Conservation (phyloP, 2,329 filamentous ascomycete genomes). For the Cytospora paraplurivora region DNA sequence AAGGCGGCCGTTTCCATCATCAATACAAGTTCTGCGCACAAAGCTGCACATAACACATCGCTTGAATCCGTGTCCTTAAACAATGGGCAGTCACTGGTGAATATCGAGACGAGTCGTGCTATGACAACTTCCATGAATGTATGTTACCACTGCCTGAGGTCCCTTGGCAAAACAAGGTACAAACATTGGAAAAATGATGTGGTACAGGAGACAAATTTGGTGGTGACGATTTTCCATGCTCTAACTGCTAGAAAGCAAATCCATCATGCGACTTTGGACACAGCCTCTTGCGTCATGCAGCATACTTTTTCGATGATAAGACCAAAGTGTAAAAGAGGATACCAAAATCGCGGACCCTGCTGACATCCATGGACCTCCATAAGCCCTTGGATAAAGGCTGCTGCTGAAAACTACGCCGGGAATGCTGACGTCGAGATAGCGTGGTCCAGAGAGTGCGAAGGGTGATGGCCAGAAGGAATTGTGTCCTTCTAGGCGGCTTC, state of each 20-base stretch:
- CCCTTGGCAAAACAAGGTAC: conserved; percentile 25
- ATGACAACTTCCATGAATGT: conserved; percentile 28
- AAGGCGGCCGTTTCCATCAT: background rate
- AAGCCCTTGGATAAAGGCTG: conserved; percentile 28
- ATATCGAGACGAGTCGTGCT: conserved; percentile 5
- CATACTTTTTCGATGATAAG: conserved; percentile 28
- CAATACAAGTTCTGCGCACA: background rate
- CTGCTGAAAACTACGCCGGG: conserved; percentile 28
- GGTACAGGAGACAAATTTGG: conserved; percentile 29
- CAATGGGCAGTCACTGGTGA: background rate
- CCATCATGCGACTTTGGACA: conserved; percentile 22
- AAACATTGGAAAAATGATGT: conserved; percentile 28
- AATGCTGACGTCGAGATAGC: conserved; percentile 27
- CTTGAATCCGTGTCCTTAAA: no score
- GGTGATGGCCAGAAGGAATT: conserved; percentile 33
- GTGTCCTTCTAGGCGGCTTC: conserved; percentile 40
- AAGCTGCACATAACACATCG: background rate
- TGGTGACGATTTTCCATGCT: conserved; percentile 26
- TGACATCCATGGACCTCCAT: conserved; percentile 30
- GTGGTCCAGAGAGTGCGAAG: conserved; percentile 29
- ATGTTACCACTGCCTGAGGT: conserved; percentile 28
- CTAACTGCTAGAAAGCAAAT: conserved; percentile 29
- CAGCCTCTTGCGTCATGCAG: conserved; percentile 27
- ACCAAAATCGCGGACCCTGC: conserved; percentile 28
- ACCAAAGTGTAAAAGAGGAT: conserved; percentile 28